Conservation (phyloP, 495 filamentous ascomycete species). For the Podospora didyma region DNA sequence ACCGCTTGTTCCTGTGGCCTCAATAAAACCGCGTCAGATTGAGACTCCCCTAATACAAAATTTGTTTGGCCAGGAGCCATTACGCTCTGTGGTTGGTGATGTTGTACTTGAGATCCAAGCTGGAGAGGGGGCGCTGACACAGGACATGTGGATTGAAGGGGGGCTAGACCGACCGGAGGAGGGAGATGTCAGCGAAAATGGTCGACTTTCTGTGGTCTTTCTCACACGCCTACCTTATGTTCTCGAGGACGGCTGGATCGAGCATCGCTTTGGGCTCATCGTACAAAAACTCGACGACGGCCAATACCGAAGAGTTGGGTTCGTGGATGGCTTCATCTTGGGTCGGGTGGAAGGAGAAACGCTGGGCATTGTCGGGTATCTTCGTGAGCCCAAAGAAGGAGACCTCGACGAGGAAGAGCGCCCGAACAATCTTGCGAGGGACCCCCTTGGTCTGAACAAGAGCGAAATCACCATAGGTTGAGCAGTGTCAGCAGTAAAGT, state of each 20-base stretch:
- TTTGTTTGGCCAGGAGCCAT: conserved; percentile 9
- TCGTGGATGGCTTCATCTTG: conserved; percentile 21
- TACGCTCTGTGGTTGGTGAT: conserved; percentile 11
- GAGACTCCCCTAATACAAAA: conserved; percentile 2
- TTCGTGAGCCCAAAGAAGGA: conserved; percentile 6
- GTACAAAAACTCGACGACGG: conserved; percentile 2
- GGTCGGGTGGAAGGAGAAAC: neutral
- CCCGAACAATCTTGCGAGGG: conserved; percentile 12
- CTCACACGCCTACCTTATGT: conserved; percentile 19
- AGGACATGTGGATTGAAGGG: conserved; percentile 19
- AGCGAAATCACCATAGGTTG: conserved; percentile 5
- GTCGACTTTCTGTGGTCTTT: conserved; percentile 7
- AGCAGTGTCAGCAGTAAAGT: neutral
- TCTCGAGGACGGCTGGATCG: conserved; percentile 17
- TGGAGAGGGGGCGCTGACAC: neutral
- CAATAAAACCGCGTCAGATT: neutral
- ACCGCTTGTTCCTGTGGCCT: conserved; percentile 11
- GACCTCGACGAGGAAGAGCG: conserved; percentile 1
- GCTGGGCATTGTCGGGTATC: conserved; percentile 9
- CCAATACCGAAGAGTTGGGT: conserved; percentile 16
- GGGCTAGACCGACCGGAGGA: conserved; percentile 11
- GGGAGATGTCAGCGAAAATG: neutral
- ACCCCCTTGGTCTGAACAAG: conserved; percentile 9
- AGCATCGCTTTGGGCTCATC: conserved; percentile 23
- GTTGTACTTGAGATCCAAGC: conserved; percentile 4